These are phyloP conservation scores for Hordeum vulgare DNA, from an alignment of 176 grass and related monocot genomes.

Conservation along the genomic window DNA sequence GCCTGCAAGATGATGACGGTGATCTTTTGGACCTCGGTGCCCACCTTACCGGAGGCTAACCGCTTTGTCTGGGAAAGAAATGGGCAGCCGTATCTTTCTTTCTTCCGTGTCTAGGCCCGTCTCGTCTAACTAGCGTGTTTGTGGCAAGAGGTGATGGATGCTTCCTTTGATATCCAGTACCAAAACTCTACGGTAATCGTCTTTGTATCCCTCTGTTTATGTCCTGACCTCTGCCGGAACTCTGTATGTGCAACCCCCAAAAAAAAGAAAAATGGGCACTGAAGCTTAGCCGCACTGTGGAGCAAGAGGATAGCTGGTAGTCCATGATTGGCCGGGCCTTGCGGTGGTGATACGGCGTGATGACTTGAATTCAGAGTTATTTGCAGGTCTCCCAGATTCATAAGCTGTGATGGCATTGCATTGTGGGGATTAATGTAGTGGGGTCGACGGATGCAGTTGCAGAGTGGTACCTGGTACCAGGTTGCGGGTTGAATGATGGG, in stretches of 20 bases:
- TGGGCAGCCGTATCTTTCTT: neutral
- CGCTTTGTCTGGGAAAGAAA: neutral
- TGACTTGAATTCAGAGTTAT: constrained; percentile 20
- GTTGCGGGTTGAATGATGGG: neutral
- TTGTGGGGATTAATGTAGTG: neutral
- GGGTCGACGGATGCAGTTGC: neutral
- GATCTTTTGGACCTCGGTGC: constrained; percentile 70
- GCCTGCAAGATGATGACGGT: constrained; percentile 64
- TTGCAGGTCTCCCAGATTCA: constrained; percentile 22
- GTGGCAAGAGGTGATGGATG: neutral
- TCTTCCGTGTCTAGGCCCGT: neutral
- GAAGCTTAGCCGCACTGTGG: too few species aligned
- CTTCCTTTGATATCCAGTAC: neutral
- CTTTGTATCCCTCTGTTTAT: neutral
- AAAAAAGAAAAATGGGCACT: too few species aligned
- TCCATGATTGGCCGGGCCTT: neutral
- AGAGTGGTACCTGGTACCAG: neutral
- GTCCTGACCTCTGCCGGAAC: neutral
- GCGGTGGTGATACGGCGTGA: neutral
- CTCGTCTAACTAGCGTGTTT: constrained; percentile 1
- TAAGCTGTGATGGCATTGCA: neutral
- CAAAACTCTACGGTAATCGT: neutral
- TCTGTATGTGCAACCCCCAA: too few species aligned
- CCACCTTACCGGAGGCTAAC: constrained; percentile 54
- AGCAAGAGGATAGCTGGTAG: too few species aligned